Evolutionary conservation across 1,139 yeast genomes (phyloP).

Genomic region (Kodamaea anthophila): DNA sequence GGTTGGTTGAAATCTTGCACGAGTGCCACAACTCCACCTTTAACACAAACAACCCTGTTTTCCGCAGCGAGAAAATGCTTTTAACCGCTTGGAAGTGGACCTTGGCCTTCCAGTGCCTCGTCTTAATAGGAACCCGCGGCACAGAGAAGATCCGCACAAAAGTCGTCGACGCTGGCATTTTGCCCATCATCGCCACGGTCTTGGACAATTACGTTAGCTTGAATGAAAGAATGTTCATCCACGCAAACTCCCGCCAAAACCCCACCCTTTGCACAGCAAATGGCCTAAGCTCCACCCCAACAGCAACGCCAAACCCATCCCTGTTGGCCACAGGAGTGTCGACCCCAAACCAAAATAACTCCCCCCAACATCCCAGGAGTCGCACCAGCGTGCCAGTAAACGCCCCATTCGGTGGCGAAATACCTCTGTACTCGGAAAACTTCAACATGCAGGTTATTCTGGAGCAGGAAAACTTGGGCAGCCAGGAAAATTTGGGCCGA

Average conservation of each 20-base stretch:
- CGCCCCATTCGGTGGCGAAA: no score
- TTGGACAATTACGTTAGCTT: slow-evolving; percentile 70
- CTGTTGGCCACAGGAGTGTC: no score
- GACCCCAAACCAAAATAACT: no score
- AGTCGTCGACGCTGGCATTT: slow-evolving; percentile 85
- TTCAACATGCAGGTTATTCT: no score
- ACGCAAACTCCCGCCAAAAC: slow-evolving; percentile 21
- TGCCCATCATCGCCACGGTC: slow-evolving; percentile 87
- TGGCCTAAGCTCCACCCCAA: not conserved
- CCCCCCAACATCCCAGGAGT: no score
- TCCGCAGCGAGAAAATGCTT: slow-evolving; percentile 44
- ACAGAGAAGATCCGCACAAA: slow-evolving; percentile 78
- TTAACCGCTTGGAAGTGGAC: slow-evolving; percentile 96
- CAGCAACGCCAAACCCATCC: no score
- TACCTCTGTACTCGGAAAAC: no score
- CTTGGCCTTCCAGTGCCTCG: slow-evolving; percentile 85
- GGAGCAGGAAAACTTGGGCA: no score
- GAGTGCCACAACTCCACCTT: slow-evolving; percentile 54
- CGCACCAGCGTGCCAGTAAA: no score
- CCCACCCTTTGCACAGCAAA: slow-evolving; percentile 1
- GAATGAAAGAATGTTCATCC: slow-evolving; percentile 34
- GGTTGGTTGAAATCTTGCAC: slow-evolving; percentile 78
- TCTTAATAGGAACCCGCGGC: slow-evolving; percentile 88
- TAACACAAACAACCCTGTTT: slow-evolving; percentile 30
- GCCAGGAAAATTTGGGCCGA: no score